A percentile compares a stretch with the other conserved stretches of the same genome.
Conservation (phyloP, 2,329 filamentous ascomycete genomes). For the Phialophora expanda region DNA sequence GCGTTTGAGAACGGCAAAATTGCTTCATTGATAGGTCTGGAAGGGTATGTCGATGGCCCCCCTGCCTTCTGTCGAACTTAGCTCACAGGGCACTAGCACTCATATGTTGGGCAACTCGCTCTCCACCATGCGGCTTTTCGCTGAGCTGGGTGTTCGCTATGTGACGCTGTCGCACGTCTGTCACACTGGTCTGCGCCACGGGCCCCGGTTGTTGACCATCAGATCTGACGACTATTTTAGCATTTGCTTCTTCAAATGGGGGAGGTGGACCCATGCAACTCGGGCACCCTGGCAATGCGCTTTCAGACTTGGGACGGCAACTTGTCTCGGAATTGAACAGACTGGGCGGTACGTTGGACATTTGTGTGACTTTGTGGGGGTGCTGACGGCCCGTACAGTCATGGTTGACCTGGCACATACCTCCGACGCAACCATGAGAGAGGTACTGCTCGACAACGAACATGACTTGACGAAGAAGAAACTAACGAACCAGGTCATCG, state of each 20-base stretch:
- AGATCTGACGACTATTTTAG: no score
- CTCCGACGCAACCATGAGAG: conserved; percentile 38
- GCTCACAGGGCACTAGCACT: conserved; percentile 3
- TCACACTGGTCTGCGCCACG: conserved; percentile 34
- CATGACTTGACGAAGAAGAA: no score
- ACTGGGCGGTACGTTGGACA: conserved; percentile 24
- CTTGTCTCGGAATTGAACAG: conserved; percentile 41
- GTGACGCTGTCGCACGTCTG: conserved; percentile 41
- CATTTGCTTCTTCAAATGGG: conserved; percentile 40
- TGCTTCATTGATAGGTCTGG: conserved; percentile 40
- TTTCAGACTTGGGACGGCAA: conserved; percentile 39
- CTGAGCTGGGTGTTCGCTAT: conserved; percentile 39
- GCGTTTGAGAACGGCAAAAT: conserved; percentile 38
- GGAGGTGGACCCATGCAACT: conserved; percentile 24
- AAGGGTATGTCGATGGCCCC: conserved; percentile 30
- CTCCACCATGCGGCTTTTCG: conserved; percentile 38
- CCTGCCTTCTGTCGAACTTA: no score
- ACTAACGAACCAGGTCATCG: conserved; percentile 32
- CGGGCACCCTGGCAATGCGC: conserved; percentile 33
- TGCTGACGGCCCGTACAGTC: conserved; percentile 26
- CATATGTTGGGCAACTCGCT: conserved; percentile 42
- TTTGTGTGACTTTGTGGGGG: no score
- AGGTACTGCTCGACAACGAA: no score
- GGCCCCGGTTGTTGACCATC: no score
- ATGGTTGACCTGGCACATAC: conserved; percentile 42